Conservation (phyloP, 139 green algal species). For the Bryopsis sp. region DNA sequence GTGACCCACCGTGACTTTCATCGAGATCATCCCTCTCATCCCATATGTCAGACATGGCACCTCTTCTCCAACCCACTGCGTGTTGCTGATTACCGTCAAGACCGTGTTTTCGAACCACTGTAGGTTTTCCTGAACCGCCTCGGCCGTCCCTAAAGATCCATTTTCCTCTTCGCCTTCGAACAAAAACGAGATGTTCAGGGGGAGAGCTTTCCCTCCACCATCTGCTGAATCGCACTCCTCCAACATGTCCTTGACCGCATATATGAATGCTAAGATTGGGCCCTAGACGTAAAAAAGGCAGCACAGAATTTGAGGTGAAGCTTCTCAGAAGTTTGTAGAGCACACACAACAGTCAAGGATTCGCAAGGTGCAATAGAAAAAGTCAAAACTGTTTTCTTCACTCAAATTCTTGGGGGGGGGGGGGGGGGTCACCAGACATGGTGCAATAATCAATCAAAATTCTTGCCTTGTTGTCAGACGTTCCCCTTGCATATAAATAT, state of each 20-base stretch:
- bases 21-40: constrained; percentile 76
- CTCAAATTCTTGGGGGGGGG: too few relatives aligned
- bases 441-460: not conserved
- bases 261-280: constrained; percentile 84
- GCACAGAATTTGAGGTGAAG: not conserved
- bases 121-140: constrained; percentile 59
- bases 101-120: constrained; percentile 57
- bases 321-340: not conserved
- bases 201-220: constrained; percentile 34
- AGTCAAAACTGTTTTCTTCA: too few relatives aligned
- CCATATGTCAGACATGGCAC: constrained; percentile 92
- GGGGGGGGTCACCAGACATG: too few relatives aligned
- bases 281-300: constrained; percentile 34
- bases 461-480: constrained; percentile 81
- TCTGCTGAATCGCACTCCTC: constrained; percentile 34
- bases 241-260: constrained; percentile 78
- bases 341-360: too few relatives aligned
- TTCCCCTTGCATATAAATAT: constrained; percentile 83
- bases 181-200: constrained; percentile 84
- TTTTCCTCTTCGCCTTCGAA: constrained; percentile 92
- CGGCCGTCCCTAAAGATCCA: constrained; percentile 61
- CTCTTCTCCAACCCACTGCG: constrained; percentile 80
- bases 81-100: constrained; percentile 84
- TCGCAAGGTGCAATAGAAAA: too few relatives aligned
- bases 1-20: not conserved